These are phyloP conservation scores for Hippophae gyantsensis DNA, from an alignment of 306 rosid species.

Conservation along the genomic window DNA sequence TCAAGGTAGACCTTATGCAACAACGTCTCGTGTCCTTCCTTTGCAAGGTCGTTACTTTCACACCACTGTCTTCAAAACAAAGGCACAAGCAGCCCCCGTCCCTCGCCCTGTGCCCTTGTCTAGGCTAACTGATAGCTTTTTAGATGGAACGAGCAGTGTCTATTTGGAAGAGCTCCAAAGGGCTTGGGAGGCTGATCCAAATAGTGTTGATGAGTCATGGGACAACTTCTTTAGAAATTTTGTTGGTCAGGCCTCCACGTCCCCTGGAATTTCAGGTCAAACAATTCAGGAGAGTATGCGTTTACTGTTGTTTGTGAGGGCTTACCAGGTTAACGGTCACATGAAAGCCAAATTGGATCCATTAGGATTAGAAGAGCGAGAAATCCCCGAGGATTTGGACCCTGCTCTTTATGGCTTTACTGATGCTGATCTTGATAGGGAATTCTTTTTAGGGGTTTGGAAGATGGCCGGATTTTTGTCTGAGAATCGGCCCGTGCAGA, in stretches of 20 bases:
- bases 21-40: conserved; percentile 48
- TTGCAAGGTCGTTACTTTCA: conserved; percentile 50
- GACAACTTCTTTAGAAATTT: conserved; percentile 93
- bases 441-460: conserved; percentile 95
- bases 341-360: conserved; percentile 90
- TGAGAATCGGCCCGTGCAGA: conserved; percentile 90
- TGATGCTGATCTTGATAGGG: conserved; percentile 95
- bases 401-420: conserved; percentile 81
- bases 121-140: conserved; percentile 74
- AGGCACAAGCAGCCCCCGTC: conserved; percentile 59
- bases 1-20: conserved; percentile 42
- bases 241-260: conserved; percentile 76
- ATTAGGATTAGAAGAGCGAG: conserved; percentile 53
- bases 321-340: conserved; percentile 94
- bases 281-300: conserved; percentile 99
- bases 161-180: conserved; percentile 94
- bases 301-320: conserved; percentile 73
- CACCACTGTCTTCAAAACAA: conserved; percentile 43
- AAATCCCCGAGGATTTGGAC: conserved; percentile 66
- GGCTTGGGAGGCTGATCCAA: conserved; percentile 96
- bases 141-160: conserved; percentile 94
- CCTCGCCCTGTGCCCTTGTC: conserved; percentile 93
- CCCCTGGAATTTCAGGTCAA: conserved; percentile 92
- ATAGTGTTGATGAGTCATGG: conserved; percentile 93
- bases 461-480: conserved; percentile 92